Base-by-base conservation (phyloP, 2,329 filamentous ascomycete genomes). In the Lachnellula arida region DNA sequence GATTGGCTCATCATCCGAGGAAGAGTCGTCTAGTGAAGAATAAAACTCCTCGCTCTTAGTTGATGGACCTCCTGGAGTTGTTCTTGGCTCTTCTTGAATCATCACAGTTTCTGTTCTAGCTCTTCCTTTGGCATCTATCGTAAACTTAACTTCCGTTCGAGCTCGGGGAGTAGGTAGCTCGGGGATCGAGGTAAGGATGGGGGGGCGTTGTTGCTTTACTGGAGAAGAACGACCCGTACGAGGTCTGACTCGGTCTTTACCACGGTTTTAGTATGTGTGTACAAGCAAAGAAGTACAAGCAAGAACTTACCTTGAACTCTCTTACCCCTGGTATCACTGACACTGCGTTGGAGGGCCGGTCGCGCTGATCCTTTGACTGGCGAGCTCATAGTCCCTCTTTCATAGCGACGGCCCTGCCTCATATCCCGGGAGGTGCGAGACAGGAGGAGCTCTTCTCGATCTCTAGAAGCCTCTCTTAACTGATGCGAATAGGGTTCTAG, bases 1-100 rank as follows among this genome's bases (percentile, higher is more conserved):
- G 58, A 86, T 86, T 12, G 81, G 81, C 55, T 86, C 84, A 53
- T 86, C 83, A 59, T 87, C 84, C 4, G 78, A 78, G 0, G 82
- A 85, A 1, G 81, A 84, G 2, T 78, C 78, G 47, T 66, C 62
- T 22, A 61, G 76, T 0, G 78, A 78, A 5, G 76, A 78, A 14
- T 75, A 74, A 72, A 74, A 78, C 40, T 71, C 72, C 49, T 70
- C 72, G 42, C 55, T 59, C 32, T 50, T 28, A 25, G 60, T 46
- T 54, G 62, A 46, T 46, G 58, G 46, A 50, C 63, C 56, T 49
- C 54, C 52, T 58, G 56, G 46, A n/a, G 39, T 61, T 51, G 59
- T 59, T 42, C 46, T 59, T 22, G 58, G 48, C 51, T 64, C 46
- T 60, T 65, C 62, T 15, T 60, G 57, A 15, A 69, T 55, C 19